phyloP scores from a whole-genome alignment of 306 rosid genomes.

The Cicer bijugum region DNA sequence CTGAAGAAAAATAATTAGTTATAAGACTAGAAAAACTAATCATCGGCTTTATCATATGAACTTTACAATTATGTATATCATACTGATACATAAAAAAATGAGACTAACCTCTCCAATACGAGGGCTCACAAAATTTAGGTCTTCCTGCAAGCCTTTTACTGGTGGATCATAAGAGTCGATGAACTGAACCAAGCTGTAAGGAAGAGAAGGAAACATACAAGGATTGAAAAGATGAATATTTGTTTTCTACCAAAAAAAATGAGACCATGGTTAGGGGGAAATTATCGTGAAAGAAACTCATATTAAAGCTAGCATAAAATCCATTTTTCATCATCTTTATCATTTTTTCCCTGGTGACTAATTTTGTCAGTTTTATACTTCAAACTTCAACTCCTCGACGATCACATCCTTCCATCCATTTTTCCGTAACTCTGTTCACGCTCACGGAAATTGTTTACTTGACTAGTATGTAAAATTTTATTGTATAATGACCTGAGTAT shows the following conservation, averaged over 20 bases:
- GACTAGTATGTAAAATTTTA: not conserved
- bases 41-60: slow-evolving; percentile 20
- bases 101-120: slow-evolving; percentile 97
- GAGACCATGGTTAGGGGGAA: not conserved
- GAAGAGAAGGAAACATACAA: slow-evolving; percentile 44
- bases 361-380: slow-evolving; percentile 11
- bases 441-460: slow-evolving; percentile 9
- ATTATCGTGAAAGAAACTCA: slow-evolving; percentile 15
- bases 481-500: not conserved
- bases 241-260: slow-evolving; percentile 5
- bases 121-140: slow-evolving; percentile 96
- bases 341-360: not conserved
- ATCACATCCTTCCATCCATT: slow-evolving; percentile 30
- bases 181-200: slow-evolving; percentile 86
- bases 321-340: slow-evolving; percentile 23
- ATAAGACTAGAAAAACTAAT: slow-evolving; percentile 28
- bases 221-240: slow-evolving; percentile 33
- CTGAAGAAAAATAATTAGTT: slow-evolving; percentile 5
- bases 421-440: not conserved
- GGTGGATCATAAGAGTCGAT: slow-evolving; percentile 97
- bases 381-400: slow-evolving; percentile 16
- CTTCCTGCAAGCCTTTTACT: slow-evolving; percentile 92
- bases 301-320: slow-evolving; percentile 20
- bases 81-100: slow-evolving; percentile 43
- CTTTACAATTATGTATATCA: slow-evolving; percentile 17